Evolutionary conservation across 1,284 basidiomycete genomes (phyloP), one percentile per base, ranked within the genome.

Genomic region (Ustilago xerochloae): DNA sequence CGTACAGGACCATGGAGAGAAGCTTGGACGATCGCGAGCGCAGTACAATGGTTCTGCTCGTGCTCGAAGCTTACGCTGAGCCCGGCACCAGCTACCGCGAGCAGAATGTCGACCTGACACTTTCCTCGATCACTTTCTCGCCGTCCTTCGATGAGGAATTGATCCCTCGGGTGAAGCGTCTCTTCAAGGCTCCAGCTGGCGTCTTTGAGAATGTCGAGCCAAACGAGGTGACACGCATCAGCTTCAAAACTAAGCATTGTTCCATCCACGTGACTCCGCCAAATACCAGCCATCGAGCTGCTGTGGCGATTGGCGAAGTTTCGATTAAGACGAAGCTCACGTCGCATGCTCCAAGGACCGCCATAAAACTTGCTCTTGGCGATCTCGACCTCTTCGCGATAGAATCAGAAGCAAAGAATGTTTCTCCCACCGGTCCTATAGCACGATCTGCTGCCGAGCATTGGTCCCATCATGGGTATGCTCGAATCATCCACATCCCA

Each of bases 131-230:
- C 66, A 92, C 90, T 0, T 88, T 89, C 69, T 89, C 88, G 56
- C 80, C 91, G 6, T 87, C 88, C 26, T 88, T 91, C 9, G 90
- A 94, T 72, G 78, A 90, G 28, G 82, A 84, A 8, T 92, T 92
- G 89, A 84, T 90, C 4, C 77, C 86, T 4, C 91, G 94, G 70
- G 75, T 98, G 7, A 85, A 85, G 4, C 60, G 66, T 0, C 95
- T 96, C 79, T 86, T 88, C 29, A 93, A 93, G 83, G 89, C 94
- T 22, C 96, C 96, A 13, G 92, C 92, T 48, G 94, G 92, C 43
- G 93, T 92, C 0, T 98, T 99, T 81, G 94, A 97, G 82, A 89
- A 93, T 46, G 93, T 97, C 13, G 90, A 94, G 20, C 96, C 96
- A 0, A 94, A 89, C 66, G 95, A 98, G 82, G 87, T 92, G 30